Evolutionary conservation across 352 stramenopile species (phyloP).

Genomic region (Phytophthora aleatoria): DNA sequence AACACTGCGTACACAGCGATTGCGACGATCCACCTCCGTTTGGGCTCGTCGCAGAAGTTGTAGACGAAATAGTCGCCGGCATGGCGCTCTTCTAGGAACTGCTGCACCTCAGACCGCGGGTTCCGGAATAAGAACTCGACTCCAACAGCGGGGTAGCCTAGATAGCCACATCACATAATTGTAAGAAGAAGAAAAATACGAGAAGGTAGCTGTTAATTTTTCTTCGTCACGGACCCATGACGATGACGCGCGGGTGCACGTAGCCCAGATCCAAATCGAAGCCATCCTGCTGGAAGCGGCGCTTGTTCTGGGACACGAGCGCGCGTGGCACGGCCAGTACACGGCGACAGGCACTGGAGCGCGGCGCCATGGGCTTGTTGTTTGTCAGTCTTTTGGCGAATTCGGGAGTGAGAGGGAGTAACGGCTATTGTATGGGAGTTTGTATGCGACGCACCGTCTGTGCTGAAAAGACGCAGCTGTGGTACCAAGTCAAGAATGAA

Average conservation of each 20-base stretch:
- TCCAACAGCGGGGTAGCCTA: constrained; percentile 63
- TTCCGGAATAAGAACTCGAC: constrained; percentile 70
- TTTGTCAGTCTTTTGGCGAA: neutral
- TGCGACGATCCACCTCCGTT: constrained; percentile 41
- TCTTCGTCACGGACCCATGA: constrained; percentile 61
- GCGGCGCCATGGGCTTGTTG: constrained; percentile 23
- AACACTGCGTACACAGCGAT: neutral
- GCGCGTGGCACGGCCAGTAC: constrained; percentile 58
- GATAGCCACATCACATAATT: constrained; percentile 26
- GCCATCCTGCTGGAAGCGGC: constrained; percentile 58
- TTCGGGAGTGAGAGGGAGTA: constrained; percentile 19
- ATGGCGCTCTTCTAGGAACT: constrained; percentile 59
- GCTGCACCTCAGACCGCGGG: constrained; percentile 56
- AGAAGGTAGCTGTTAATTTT: constrained; percentile 1
- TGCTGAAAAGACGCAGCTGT: constrained; percentile 10
- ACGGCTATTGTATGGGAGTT: constrained; percentile 27
- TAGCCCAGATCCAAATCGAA: constrained; percentile 80
- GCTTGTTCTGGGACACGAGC: constrained; percentile 84
- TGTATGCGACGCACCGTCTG: constrained; percentile 14
- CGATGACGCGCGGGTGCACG: constrained; percentile 72
- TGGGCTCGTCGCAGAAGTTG: constrained; percentile 74
- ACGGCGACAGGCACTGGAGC: constrained; percentile 30
- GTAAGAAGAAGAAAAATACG: neutral
- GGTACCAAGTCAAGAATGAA: neutral
- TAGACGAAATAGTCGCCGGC: constrained; percentile 69